Evolutionary conservation across 2,329 filamentous ascomycete species (phyloP).

Genomic region (Beauveria australis): DNA sequence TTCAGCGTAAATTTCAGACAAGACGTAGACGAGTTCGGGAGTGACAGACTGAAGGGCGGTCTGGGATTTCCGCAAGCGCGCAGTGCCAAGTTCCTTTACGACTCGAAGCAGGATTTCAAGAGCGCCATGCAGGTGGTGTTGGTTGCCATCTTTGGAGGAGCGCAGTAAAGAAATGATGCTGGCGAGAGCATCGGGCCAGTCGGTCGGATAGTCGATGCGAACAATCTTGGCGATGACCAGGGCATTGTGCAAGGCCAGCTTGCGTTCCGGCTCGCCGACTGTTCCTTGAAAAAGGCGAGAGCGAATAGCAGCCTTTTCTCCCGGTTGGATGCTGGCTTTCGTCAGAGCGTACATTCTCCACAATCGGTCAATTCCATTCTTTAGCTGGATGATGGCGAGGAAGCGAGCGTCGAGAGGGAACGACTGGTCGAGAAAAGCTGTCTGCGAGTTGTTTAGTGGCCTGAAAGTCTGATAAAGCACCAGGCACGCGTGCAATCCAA

Average conservation of each 20-base stretch:
- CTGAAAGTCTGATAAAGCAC: background rate
- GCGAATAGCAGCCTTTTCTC: slow-evolving; percentile 72
- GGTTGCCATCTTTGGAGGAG: slow-evolving; percentile 40
- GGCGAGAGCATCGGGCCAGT: slow-evolving; percentile 64
- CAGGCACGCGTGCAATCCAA: background rate
- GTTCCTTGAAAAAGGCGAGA: slow-evolving; percentile 67
- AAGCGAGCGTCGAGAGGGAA: slow-evolving; percentile 74
- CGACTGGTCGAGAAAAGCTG: slow-evolving; percentile 71
- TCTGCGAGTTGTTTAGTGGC: slow-evolving; percentile 36
- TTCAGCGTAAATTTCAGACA: slow-evolving; percentile 69
- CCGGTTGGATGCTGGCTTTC: slow-evolving; percentile 59
- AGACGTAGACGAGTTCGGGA: slow-evolving; percentile 73
- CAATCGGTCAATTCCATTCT: slow-evolving; percentile 92
- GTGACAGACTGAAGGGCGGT: slow-evolving; percentile 69
- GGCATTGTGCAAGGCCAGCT: slow-evolving; percentile 79
- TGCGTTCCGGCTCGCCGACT: slow-evolving; percentile 64
- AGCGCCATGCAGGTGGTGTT: slow-evolving; percentile 60
- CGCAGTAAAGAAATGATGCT: slow-evolving; percentile 59
- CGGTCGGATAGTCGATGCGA: slow-evolving; percentile 77
- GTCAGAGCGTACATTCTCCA: slow-evolving; percentile 60
- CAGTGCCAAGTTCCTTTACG: slow-evolving; percentile 83
- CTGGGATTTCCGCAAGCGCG: slow-evolving; percentile 65
- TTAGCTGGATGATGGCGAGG: slow-evolving; percentile 86
- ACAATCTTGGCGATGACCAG: slow-evolving; percentile 81
- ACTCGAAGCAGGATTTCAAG: slow-evolving; percentile 75